Conservation (phyloP, 257 asterid genomes). For the Salvia splendens region DNA sequence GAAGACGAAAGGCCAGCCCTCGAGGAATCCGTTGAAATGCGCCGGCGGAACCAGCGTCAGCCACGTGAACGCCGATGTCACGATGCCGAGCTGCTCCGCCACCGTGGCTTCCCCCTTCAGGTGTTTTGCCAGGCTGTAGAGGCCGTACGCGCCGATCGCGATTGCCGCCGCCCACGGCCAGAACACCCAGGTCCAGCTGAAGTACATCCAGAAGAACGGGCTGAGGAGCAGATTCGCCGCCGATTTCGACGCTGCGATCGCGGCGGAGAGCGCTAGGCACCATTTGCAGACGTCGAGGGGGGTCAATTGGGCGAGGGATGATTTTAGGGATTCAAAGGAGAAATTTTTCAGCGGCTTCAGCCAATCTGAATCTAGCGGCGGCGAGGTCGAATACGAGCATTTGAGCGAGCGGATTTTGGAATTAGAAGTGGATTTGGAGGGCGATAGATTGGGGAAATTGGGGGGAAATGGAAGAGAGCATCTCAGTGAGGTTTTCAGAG, state of each 20-base stretch:
- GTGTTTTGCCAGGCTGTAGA: conserved; percentile 59
- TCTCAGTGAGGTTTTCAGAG: conserved; percentile 31
- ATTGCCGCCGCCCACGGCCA: conserved; percentile 91
- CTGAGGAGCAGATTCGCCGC: conserved; percentile 43
- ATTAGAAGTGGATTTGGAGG: conserved; percentile 20
- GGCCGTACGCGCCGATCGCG: conserved; percentile 54
- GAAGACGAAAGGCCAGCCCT: conserved; percentile 96
- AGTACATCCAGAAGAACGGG: conserved; percentile 94
- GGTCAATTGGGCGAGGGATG: conserved; percentile 50
- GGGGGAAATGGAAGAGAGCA: conserved; percentile 13
- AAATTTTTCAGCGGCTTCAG: conserved; percentile 37
- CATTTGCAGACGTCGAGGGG: conserved; percentile 65
- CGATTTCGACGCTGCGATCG: conserved; percentile 69
- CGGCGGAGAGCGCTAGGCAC: conserved; percentile 53
- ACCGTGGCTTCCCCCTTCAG: conserved; percentile 58
- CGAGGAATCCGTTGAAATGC: conserved; percentile 90
- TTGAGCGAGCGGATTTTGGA: conserved; percentile 34
- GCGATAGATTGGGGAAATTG: background rate
- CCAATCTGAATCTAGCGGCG: conserved; percentile 33
- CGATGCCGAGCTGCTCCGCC: conserved; percentile 64
- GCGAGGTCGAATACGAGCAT: conserved; percentile 46
- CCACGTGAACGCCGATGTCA: conserved; percentile 89
- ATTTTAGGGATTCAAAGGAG: conserved; percentile 54
- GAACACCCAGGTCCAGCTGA: conserved; percentile 90
- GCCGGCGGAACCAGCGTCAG: conserved; percentile 91